Base-by-base conservation (phyloP, 768 basidiomycete genomes). In the Leccinum variicolor region DNA sequence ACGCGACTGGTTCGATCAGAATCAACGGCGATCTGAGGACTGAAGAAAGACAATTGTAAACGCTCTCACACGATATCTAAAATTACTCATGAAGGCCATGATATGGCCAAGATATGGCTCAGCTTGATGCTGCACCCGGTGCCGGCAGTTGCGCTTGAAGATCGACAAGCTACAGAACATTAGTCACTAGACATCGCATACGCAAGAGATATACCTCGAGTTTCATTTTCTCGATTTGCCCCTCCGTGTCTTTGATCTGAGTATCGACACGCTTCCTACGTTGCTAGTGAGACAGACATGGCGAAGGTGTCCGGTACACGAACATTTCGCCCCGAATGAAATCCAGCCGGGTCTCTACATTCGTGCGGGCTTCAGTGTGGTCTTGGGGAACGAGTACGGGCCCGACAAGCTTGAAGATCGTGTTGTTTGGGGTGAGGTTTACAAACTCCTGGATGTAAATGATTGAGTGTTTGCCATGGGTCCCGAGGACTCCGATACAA, bases 351-450 rank as follows among this genome's bases (percentile, higher is more conserved):
- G 90, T 96, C 64, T 93, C 85, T 23, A 98, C 91, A 66, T 92
- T 97, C 62, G 74, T 77, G 70, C 89, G 90, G 31, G 94, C 96
- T 63, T 97, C 96, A 6, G 74, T 74, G 66, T 88, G 86, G 63
- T 97, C 94, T 74, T 98, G 95, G 64, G 88, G 84, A 9, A 98
- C 86, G 26, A 98, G 82, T 6, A 95, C 89, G 1, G 94, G 92
- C 1, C 96, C 96, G 39, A 96, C 82, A 29, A 91, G 83, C 76
- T 98, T 98, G 79, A 86, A 98, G 7, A 98, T 83, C 15, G 79
- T 81, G 68, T 94, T 96, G 58, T 85, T 81, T 4, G 85, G 76
- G 45, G 86, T 87, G 55, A 98, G 73, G 28, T 79, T 76, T 17
- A 79, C 75, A 68, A 98, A 94, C 75, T 98, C 96, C 94, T 98